Conservation (phyloP, 2,329 filamentous ascomycete genomes). For the Stagonosporopsis rhizophila region DNA sequence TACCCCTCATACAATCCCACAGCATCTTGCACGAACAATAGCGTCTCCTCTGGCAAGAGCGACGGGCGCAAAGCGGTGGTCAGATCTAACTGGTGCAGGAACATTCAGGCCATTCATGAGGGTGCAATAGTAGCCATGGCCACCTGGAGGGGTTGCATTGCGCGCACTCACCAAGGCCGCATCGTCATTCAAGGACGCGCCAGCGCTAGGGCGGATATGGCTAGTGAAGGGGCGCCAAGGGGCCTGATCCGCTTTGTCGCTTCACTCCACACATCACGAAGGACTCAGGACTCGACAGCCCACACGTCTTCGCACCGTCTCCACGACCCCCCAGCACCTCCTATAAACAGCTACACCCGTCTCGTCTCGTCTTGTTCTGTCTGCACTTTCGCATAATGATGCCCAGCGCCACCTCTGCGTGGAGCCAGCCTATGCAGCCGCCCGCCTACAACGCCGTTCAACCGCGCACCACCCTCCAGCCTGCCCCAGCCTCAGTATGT, state of each 20-base stretch:
- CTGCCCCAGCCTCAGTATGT: constrained; percentile 33
- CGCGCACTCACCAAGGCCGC: constrained; percentile 20
- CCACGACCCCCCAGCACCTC: constrained; percentile 9
- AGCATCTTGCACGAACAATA: constrained; percentile 96
- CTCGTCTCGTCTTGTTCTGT: constrained; percentile 6
- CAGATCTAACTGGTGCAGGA: constrained; percentile 92
- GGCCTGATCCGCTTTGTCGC: constrained; percentile 26
- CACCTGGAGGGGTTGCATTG: constrained; percentile 11
- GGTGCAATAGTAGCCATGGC: constrained; percentile 24
- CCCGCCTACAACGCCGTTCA: constrained; percentile 57
- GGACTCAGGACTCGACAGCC: constrained; percentile 5
- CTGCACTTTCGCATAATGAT: constrained; percentile 31
- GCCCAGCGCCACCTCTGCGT: constrained; percentile 38
- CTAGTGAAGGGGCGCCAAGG: constrained; percentile 22
- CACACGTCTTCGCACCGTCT: constrained; percentile 6
- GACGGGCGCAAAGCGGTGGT: constrained; percentile 94
- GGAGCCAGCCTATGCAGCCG: constrained; percentile 33
- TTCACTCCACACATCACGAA: constrained; percentile 25
- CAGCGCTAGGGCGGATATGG: constrained; percentile 10
- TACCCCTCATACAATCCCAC: constrained; percentile 98
- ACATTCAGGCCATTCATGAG: constrained; percentile 73
- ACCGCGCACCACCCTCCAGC: constrained; percentile 50
- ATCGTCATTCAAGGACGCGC: constrained; percentile 28
- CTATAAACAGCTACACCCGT: constrained; percentile 20
- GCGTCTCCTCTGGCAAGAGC: constrained; percentile 89